Base-by-base conservation (phyloP, 805 yeast genomes). In the Cyberlindnera maritima region DNA sequence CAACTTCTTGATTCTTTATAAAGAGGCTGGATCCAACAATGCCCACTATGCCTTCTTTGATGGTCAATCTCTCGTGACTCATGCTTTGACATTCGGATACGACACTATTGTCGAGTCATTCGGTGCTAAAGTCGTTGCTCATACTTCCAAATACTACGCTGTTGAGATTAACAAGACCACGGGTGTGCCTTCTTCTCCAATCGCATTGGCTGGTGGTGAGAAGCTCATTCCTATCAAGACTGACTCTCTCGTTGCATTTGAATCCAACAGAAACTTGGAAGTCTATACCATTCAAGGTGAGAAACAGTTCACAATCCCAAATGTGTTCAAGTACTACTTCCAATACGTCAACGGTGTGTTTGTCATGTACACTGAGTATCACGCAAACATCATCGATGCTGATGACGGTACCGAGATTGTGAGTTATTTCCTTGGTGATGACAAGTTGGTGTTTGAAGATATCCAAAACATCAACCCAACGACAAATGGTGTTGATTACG, bases 371-470 rank as follows among this genome's bases (percentile, higher is more conserved):
- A 56, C 62, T 2, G 61, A 56, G 36, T 56, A 45, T 26, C 57
- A 50, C 26, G 49, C 52, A 9, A 59, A 48, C 14, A 42, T 59
- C 4, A 47, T 58, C 34, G 64, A 62, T 44, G 49, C 56, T 8
- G 61, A 56, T 20, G 47, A 56, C 14, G 66, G 65, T 23, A 44
- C 43, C 1, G 65, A 59, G 41, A 13, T 60, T 12, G 37, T 47
- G 7, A 56, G 56, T 36, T 41, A 52, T 37, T 46, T 48, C 34
- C 39, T 55, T 5, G 56, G 59, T 18, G 48, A 39, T 21, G 31
- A 43, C 26, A 48, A 53, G 37, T 15, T 52, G 20, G 43, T 36
- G 14, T 49, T 47, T 40, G 54, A 48, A 12, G 9, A 47, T 6
- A 40, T 56, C 31, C 14, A 28, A 4, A 26, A 44, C 3, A 38